These are phyloP conservation scores for Amylostereum chailletii DNA, from an alignment of 1,284 basidiomycete genomes.

Conservation along the genomic window DNA sequence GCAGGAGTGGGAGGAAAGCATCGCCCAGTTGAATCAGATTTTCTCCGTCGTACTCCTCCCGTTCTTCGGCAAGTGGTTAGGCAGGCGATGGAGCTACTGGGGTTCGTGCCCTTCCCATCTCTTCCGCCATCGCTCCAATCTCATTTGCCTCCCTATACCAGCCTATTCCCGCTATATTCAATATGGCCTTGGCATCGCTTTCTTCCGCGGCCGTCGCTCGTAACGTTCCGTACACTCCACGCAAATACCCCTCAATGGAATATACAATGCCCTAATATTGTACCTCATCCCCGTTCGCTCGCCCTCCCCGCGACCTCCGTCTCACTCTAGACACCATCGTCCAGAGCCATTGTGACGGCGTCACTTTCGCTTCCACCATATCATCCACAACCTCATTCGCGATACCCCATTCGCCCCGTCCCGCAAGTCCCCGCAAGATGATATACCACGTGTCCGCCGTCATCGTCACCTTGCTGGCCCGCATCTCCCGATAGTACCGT, in stretches of 20 bases:
- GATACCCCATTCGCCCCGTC: constrained; percentile 43
- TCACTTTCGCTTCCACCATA: constrained; percentile 36
- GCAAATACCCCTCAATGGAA: no score
- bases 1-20: constrained; percentile 87
- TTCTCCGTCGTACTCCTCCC: constrained; percentile 77
- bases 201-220: constrained; percentile 45
- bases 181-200: constrained; percentile 57
- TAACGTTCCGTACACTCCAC: not conserved
- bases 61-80: constrained; percentile 82
- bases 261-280: no score
- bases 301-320: no score
- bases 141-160: constrained; percentile 22
- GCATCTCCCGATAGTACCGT: constrained; percentile 61
- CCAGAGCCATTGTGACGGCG: no score
- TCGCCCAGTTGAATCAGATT: constrained; percentile 77
- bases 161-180: constrained; percentile 67
- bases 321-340: no score
- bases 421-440: constrained; percentile 52
- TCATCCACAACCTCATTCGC: constrained; percentile 53
- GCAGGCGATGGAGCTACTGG: constrained; percentile 80
- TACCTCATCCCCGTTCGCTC: no score
- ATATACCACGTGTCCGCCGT: constrained; percentile 69
- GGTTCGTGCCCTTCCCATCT: constrained; percentile 38
- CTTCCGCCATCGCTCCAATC: constrained; percentile 5
- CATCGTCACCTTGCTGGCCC: constrained; percentile 35